Evolutionary conservation across 495 filamentous ascomycete species (phyloP).

Genomic region (Aspergillus campestris): DNA sequence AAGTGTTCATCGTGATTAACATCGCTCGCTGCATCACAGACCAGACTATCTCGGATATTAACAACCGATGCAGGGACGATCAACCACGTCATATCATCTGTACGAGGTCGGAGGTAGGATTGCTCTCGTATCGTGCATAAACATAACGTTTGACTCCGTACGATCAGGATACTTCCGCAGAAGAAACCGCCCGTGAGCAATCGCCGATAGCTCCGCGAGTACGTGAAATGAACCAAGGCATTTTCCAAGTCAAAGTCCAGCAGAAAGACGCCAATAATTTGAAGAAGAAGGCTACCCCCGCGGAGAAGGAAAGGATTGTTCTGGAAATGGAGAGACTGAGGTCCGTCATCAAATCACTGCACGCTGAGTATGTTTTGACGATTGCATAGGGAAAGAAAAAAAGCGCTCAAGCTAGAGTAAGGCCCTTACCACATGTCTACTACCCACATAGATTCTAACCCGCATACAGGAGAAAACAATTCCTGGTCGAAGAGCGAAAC

Average conservation of each 20-base stretch:
- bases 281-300: too few relatives aligned
- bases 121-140: not conserved
- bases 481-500: constrained; percentile 14
- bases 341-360: too few relatives aligned
- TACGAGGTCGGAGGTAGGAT: constrained; percentile 18
- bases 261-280: too few relatives aligned
- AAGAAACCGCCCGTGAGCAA: constrained; percentile 10
- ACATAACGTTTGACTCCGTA: not conserved
- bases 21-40: constrained; percentile 16
- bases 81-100: constrained; percentile 17
- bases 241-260: too few relatives aligned
- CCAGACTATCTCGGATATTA: constrained; percentile 16
- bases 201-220: too few relatives aligned
- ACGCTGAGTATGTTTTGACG: not conserved
- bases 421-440: not conserved
- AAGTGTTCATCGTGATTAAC: constrained; percentile 22
- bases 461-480: constrained; percentile 4
- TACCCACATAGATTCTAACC: not conserved
- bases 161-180: constrained; percentile 10
- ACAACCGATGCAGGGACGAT: constrained; percentile 3
- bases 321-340: too few relatives aligned
- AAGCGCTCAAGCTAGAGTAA: constrained; percentile 8
- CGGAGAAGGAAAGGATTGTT: too few relatives aligned
- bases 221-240: too few relatives aligned
- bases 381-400: constrained; percentile 5